Conservation (phyloP, 2,329 filamentous ascomycete species). For the Aspergillus pseudonomiae region DNA sequence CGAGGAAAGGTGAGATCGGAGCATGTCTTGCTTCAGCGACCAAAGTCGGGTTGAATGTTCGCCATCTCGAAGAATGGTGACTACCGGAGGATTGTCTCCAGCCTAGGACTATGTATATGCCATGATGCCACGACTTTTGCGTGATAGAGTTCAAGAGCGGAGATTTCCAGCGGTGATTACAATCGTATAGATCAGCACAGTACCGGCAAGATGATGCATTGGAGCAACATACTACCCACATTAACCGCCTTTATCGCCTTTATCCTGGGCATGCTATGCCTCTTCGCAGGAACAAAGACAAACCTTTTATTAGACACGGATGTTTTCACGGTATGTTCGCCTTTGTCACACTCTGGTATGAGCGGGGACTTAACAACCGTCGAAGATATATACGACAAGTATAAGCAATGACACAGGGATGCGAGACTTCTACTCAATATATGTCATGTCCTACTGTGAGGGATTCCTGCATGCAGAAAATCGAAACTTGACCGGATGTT, state of each 20-base stretch:
- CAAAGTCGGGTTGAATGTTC: not conserved
- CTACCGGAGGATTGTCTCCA: not conserved
- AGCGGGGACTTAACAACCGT: constrained; percentile 29
- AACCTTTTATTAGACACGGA: constrained; percentile 60
- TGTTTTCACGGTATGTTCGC: constrained; percentile 56
- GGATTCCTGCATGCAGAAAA: constrained; percentile 43
- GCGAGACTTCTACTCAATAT: constrained; percentile 63
- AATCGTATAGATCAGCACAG: not conserved
- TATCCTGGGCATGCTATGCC: constrained; percentile 61
- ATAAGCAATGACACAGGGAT: constrained; percentile 55
- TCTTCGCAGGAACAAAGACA: constrained; percentile 63
- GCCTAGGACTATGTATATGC: not conserved
- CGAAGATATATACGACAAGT: constrained; percentile 39
- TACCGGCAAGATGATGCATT: constrained; percentile 13
- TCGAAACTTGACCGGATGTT: constrained; percentile 59
- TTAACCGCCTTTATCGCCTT: constrained; percentile 57
- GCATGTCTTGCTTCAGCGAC: constrained; percentile 1
- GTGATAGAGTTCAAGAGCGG: not conserved
- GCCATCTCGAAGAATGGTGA: constrained; percentile 1
- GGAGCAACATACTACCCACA: constrained; percentile 49
- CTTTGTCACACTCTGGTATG: not conserved
- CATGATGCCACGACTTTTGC: not conserved
- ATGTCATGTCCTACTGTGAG: constrained; percentile 64
- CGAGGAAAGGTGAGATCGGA: not conserved
- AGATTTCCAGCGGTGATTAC: not conserved